Percentiles rank a stretch among this genome's conserved stretches.
phyloP scores from a whole-genome alignment of 2,329 filamentous ascomycete genomes.

The Colletotrichum lupini region DNA sequence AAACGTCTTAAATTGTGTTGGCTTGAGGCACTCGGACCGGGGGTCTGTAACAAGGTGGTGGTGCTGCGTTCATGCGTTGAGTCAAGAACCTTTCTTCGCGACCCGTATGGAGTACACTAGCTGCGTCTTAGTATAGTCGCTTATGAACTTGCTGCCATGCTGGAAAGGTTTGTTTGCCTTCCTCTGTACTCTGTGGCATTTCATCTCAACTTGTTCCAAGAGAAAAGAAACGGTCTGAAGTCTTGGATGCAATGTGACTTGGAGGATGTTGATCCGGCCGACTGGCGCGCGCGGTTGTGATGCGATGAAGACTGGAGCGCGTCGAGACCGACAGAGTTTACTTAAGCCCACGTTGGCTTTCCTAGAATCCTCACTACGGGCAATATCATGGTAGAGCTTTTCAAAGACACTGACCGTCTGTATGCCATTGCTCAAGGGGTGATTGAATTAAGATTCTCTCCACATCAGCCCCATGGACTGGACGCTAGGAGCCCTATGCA shows the following conservation, averaged over 20 bases:
- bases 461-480: background rate
- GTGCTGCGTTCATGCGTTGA: constrained; percentile 20
- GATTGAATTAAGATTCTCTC: background rate
- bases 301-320: background rate
- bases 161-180: background rate
- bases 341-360: background rate
- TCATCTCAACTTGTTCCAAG: constrained; percentile 5
- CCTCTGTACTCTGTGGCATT: background rate
- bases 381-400: no score
- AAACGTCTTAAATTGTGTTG: background rate
- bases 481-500: background rate
- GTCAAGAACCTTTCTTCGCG: background rate
- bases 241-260: background rate
- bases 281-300: background rate
- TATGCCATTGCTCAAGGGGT: background rate
- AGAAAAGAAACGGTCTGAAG: background rate
- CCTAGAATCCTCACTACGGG: background rate
- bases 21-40: constrained; percentile 15
- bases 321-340: background rate
- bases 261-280: background rate
- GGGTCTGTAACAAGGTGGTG: constrained; percentile 27
- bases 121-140: no score
- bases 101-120: no score
- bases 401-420: background rate
- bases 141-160: background rate